Conservation (phyloP, 2,329 filamentous ascomycete genomes). For the Lasiodiplodia citricola region DNA sequence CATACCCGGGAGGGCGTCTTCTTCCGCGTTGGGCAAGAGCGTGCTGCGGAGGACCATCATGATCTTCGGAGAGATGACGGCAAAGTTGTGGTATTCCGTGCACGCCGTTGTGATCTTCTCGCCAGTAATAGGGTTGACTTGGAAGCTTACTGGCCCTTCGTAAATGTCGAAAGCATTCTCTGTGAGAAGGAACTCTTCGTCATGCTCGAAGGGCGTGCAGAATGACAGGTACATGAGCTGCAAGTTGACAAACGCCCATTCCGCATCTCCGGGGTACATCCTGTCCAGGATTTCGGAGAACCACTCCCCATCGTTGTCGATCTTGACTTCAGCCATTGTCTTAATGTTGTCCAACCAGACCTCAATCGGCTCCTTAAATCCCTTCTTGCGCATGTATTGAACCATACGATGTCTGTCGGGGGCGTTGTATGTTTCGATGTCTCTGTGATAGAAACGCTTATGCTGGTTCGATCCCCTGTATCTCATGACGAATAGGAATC, state of each 20-base stretch:
- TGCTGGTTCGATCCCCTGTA: constrained; percentile 48
- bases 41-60: constrained; percentile 33
- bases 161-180: constrained; percentile 40
- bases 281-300: constrained; percentile 32
- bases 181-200: constrained; percentile 43
- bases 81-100: constrained; percentile 30
- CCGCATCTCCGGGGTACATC: constrained; percentile 39
- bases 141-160: constrained; percentile 35
- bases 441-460: constrained; percentile 36
- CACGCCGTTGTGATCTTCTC: constrained; percentile 22
- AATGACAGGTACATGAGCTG: constrained; percentile 38
- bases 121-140: constrained; percentile 11
- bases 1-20: constrained; percentile 26
- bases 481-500: constrained; percentile 55
- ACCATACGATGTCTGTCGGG: constrained; percentile 35
- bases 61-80: constrained; percentile 32
- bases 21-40: constrained; percentile 30
- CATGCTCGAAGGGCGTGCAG: constrained; percentile 34
- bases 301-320: constrained; percentile 37
- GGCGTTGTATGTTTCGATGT: constrained; percentile 44
- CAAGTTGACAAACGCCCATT: constrained; percentile 37
- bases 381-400: constrained; percentile 40
- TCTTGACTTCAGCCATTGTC: constrained; percentile 39
- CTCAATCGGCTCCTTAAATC: constrained; percentile 37
- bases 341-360: constrained; percentile 45